Evolutionary conservation across 495 filamentous ascomycete species (phyloP), one percentile per base, ranked within the genome.

Genomic region (Pseudoneurospora amorphoporcata): DNA sequence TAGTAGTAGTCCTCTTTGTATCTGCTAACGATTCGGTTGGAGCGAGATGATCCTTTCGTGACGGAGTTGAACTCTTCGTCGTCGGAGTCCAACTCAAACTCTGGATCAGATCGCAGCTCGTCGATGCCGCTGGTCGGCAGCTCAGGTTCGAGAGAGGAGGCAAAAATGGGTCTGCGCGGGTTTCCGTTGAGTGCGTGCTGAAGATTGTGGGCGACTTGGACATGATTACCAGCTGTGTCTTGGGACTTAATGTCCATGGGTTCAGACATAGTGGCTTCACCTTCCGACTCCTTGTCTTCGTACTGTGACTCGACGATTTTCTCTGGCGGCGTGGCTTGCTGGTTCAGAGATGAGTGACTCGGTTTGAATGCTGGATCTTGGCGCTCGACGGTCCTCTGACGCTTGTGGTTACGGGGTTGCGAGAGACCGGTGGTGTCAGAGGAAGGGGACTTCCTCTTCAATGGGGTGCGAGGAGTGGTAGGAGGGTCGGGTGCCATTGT

Each of bases 21-120:
- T 0, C 6, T 0, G 3, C 29, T 61, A 5, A 8, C 0, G 4
- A 1, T 5, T 4, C 19, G 1, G 4, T 8, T 10, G 0, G 53
- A 29, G 35, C 35, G 35, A 29, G 23, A 2, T 1, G 53, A 35
- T 16, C 1, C 10, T 35, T 35, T 32, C 12, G 53, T 4, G 12
- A 7, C 12, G 14, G 53, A 32, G 53, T 61, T 16, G 2, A 8
- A 29, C 0, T 61, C 12, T 32, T 61, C 53, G 29, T 32, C 14
- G 0, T 35, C 53, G 1, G 12, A 35, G 2, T 53, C 45, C 45
- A 53, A 29, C 4, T 53, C n/a, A 29, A 12, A 12, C 19, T 29
- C 45, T 6, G 45, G 23, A 29, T 29, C 19, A 53, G 19, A 1
- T 23, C 4, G 4, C 23, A 23, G 23, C 0, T 53, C 45, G 19